phyloP scores from a whole-genome alignment of 352 stramenopile species.

The Phytophthora fragariae region DNA sequence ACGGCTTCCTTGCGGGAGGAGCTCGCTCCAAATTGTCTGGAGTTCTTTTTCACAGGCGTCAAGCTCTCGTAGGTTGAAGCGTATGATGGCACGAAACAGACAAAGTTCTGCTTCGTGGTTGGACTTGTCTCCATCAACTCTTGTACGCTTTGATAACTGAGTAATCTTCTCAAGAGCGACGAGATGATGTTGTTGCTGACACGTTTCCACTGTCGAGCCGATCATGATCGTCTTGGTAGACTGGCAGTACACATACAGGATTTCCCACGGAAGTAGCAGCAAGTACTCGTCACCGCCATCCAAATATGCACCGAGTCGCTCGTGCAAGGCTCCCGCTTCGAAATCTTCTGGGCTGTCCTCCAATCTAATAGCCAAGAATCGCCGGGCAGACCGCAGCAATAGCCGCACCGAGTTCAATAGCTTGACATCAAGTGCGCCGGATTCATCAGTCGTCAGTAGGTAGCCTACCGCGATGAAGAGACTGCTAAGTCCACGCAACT shows the following conservation, averaged over 20 bases:
- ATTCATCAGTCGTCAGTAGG: constrained; percentile 23
- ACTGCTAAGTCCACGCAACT: constrained; percentile 50
- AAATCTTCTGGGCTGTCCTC: constrained; percentile 33
- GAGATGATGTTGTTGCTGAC: constrained; percentile 20
- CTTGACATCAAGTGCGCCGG: constrained; percentile 20
- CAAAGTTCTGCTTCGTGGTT: constrained; percentile 36
- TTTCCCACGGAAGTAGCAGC: constrained; percentile 44
- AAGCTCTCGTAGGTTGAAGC: constrained; percentile 42
- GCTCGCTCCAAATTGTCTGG: constrained; percentile 38
- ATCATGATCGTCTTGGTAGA: constrained; percentile 23
- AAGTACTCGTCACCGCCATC: constrained; percentile 39
- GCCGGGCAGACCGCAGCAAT: constrained; percentile 46
- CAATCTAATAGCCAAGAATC: constrained; percentile 36
- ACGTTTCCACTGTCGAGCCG: background rate
- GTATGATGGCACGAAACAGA: constrained; percentile 44
- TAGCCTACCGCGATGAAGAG: constrained; percentile 50
- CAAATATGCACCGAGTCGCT: constrained; percentile 39
- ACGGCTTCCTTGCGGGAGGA: constrained; percentile 15
- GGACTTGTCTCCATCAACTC: background rate
- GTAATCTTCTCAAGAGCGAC: constrained; percentile 23
- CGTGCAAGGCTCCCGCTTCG: constrained; percentile 39
- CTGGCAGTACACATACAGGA: constrained; percentile 51
- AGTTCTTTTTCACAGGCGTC: constrained; percentile 29
- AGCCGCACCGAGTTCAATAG: constrained; percentile 45
- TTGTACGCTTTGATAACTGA: constrained; percentile 4